Base-by-base conservation (phyloP, 2,329 filamentous ascomycete genomes). In the Venturia oleaginea region DNA sequence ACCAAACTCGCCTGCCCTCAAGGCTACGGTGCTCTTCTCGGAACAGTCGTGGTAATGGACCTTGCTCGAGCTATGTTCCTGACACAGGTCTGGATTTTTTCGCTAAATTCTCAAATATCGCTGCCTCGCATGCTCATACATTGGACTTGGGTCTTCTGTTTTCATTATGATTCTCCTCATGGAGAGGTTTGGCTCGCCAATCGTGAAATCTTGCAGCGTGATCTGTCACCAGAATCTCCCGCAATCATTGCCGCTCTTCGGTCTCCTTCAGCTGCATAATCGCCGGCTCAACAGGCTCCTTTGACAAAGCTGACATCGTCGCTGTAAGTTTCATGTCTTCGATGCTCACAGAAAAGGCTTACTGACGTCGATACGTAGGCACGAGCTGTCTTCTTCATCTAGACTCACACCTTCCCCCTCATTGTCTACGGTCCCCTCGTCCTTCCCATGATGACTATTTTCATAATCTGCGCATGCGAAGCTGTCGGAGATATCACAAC, bases 151-250 rank as follows among this genome's bases (percentile, higher is more conserved):
- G 0, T 92, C 94, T 77, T 85, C 85, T 55, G 90, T 92, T 43
- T 93, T 93, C 71, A 69, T 88, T 55, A 89, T 87, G 34, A 93
- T 94, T 71, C 87, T 94, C 66, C 72, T 93, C 15, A 91, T 88
- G 72, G 90, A 94, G 74, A 84, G 89, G 11, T 92, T 92, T 69
- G 91, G 90, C 1, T 83, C 89, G 0, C 90, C 90, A 0, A 88
- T 94, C 68, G 92, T 94, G 88, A 92, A 92, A 72, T 90, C 86
- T 2, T 88, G 85, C 8, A 86, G 87, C 19, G 89, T 93, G 38
- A 84, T 92, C 51, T 80, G 91, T n/a, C n/a, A n/a, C n/a, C n/a
- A n/a, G n/a, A n/a, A n/a, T n/a, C n/a, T n/a, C n/a, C n/a, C n/a
- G n/a, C n/a, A n/a, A n/a, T n/a, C n/a, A n/a, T n/a, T n/a, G n/a